phyloP scores from a whole-genome alignment of 2,329 filamentous ascomycete species.

The Fusarium subtropicale region DNA sequence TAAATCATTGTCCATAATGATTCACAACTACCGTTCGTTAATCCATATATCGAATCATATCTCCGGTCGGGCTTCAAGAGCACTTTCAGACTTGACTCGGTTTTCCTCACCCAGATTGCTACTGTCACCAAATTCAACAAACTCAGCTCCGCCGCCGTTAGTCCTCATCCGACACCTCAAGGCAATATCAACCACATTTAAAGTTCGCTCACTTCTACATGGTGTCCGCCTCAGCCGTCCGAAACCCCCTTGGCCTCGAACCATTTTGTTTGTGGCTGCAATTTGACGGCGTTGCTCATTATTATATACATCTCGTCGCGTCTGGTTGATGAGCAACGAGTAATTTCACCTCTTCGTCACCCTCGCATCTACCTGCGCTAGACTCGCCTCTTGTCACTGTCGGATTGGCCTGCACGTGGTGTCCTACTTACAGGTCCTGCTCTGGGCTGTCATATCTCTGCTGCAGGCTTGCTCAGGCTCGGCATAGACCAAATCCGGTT shows the following conservation, averaged over 20 bases:
- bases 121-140: constrained; percentile 13
- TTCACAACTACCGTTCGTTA: not conserved
- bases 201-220: constrained; percentile 15
- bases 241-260: constrained; percentile 1
- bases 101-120: not conserved
- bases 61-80: not conserved
- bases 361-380: not conserved
- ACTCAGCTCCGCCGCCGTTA: constrained; percentile 10
- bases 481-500: constrained; percentile 43
- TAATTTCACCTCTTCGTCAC: not conserved
- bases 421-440: constrained; percentile 4
- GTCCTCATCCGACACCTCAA: not conserved
- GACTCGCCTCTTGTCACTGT: not conserved
- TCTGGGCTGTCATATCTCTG: constrained; percentile 32
- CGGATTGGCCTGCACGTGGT: not conserved
- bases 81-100: not conserved
- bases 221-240: constrained; percentile 18
- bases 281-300: not conserved
- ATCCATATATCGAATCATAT: not conserved
- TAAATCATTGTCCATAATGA: not conserved
- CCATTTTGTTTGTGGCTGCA: constrained; percentile 15
- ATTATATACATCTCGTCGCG: constrained; percentile 3
- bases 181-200: constrained; percentile 7
- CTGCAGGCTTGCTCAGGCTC: constrained; percentile 21
- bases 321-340: not conserved